Evolutionary conservation across 208 protist genomes (phyloP).

Genomic region (Trypanosomatidae sp.): DNA sequence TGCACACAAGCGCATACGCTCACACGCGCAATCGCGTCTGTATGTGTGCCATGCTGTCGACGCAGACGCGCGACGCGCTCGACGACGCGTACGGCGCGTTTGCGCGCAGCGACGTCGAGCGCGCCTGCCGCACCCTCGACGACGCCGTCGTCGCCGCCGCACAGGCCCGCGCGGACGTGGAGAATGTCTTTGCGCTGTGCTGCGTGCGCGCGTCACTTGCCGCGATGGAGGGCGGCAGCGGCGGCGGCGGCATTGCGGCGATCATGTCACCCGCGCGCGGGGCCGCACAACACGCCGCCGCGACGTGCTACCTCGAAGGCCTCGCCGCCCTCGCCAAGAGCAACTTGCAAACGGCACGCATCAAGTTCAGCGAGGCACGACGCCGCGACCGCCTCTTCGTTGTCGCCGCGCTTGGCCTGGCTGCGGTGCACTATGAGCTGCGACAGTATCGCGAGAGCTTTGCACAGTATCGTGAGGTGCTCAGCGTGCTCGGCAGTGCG

Average conservation of each 20-base stretch:
- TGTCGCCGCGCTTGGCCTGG: constrained; percentile 54
- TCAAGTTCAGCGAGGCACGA: constrained; percentile 47
- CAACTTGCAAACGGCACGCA: constrained; percentile 29
- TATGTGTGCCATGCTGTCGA: no score
- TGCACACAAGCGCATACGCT: no score
- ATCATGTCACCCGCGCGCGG: constrained; percentile 4
- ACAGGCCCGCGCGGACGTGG: constrained; percentile 7
- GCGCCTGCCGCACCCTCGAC: constrained; percentile 24
- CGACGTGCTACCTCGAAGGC: constrained; percentile 60
- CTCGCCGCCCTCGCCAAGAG: constrained; percentile 47
- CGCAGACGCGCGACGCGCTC: no score
- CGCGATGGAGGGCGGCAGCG: constrained; percentile 54
- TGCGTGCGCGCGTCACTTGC: constrained; percentile 62
- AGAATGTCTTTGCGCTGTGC: constrained; percentile 36
- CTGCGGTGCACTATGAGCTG: constrained; percentile 45
- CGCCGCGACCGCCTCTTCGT: constrained; percentile 34
- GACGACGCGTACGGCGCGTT: constrained; percentile 35
- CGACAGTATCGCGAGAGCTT: constrained; percentile 61
- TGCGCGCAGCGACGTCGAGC: constrained; percentile 24
- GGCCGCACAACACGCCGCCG: constrained; percentile 10
- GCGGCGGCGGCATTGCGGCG: constrained; percentile 6
- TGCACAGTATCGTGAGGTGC: constrained; percentile 44
- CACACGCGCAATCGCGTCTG: no score
- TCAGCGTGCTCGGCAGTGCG: constrained; percentile 42
- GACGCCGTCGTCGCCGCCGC: constrained; percentile 14